Evolutionary conservation across 306 rosid genomes (phyloP).

Genomic region (Acacia confusa): DNA sequence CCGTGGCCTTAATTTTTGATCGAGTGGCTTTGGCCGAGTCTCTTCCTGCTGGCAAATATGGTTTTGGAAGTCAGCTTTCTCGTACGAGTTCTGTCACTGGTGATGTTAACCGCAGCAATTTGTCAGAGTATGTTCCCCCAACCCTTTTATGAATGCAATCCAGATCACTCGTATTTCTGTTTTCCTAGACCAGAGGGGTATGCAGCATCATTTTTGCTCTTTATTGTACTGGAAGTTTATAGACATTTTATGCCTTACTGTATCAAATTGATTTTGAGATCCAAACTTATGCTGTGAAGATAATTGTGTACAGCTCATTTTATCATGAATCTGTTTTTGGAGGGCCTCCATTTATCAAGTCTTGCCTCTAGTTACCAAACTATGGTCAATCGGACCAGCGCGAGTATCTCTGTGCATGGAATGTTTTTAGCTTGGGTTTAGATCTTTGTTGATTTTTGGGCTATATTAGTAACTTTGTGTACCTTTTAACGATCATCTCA

Average conservation of each 20-base stretch:
- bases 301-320: constrained; percentile 59
- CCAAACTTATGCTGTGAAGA: constrained; percentile 29
- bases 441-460: background rate
- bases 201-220: constrained; percentile 1
- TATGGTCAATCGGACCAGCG: background rate
- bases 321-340: constrained; percentile 63
- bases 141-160: constrained; percentile 8
- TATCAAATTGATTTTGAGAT: constrained; percentile 20
- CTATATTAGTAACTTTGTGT: no score
- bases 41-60: constrained; percentile 84
- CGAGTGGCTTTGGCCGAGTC: constrained; percentile 77
- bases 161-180: constrained; percentile 28
- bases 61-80: constrained; percentile 75
- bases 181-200: constrained; percentile 6
- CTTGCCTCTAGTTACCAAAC: background rate
- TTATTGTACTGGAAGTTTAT: background rate
- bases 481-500: no score
- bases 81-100: constrained; percentile 75
- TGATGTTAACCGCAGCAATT: constrained; percentile 75
- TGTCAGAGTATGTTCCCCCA: constrained; percentile 59
- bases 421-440: background rate
- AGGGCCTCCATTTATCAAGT: constrained; percentile 38
- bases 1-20: constrained; percentile 89
- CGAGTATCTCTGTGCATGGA: no score
- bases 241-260: constrained; percentile 28